Base-by-base conservation (phyloP, 805 yeast genomes). In the Ogataea methylovora region DNA sequence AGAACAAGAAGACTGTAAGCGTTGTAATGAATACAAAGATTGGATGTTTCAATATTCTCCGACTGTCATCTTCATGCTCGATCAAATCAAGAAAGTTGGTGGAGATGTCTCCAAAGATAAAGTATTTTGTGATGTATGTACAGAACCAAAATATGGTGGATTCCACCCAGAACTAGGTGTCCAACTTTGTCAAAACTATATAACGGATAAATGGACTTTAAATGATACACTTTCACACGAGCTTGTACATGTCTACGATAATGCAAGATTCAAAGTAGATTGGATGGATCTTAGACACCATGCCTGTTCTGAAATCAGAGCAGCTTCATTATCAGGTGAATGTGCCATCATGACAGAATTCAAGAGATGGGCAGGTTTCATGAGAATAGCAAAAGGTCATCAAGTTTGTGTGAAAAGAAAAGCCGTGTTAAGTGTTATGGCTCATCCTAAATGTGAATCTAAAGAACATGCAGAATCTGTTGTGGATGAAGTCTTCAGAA, bases 231-330 rank as follows among this genome's bases (percentile, higher is more conserved):
- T 92, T 42, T 71, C 97, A 2, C 98, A 92, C 54, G 98, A 92
- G 53, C 66, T 92, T 55, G 77, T 92, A 23, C 98, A 92, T 58
- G 92, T 87, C 41, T 92, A 85, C 58, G 98, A 92, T 59, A 79
- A 87, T 51, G 65, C 84, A 43, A 81, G 86, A 56, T 92, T 92
- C 65, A 66, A 85, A 35, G 87, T 92, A 2, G 85, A 92, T 56
- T 83, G 95, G 82, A 51, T 69, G 36, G 76, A 90, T 56, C 63
- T 92, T 51, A 74, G 76, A 49, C 98, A 92, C 52, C 97, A 90
- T 54, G 98, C 98, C 1, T 92, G 98, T 56, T 80, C 97, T 1
- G 98, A 92, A 57, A 85, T 92, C 33, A 69, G 98, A 39, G 98
- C 98, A 0, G 80, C 94, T 9, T 79, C 86, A 45, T 66, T 92